phyloP scores from a whole-genome alignment of 495 filamentous ascomycete genomes.

The Pyronema domesticum region DNA sequence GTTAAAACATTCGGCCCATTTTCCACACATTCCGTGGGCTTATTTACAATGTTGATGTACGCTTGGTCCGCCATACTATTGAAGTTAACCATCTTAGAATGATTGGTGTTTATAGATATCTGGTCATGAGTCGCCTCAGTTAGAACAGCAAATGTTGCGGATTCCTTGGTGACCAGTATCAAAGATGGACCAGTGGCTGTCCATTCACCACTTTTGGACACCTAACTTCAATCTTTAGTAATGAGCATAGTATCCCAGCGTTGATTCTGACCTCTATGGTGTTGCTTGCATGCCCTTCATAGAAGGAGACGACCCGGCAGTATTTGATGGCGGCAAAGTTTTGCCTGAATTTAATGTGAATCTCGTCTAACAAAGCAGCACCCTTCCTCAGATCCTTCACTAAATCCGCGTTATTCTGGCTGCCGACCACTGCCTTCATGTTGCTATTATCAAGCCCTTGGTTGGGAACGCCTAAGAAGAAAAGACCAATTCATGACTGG shows the following conservation, averaged over 20 bases:
- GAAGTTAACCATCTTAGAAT: conserved; percentile 2
- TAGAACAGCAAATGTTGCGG: background rate
- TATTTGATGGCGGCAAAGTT: background rate
- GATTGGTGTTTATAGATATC: background rate
- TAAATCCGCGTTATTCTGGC: background rate
- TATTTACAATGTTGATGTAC: background rate
- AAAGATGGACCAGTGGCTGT: background rate
- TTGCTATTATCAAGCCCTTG: conserved; percentile 2
- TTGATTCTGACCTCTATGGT: background rate
- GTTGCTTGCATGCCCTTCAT: background rate
- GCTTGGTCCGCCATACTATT: background rate
- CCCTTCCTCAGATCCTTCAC: conserved; percentile 3
- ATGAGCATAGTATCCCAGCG: background rate
- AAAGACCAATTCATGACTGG: conserved; percentile 4
- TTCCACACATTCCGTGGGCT: background rate
- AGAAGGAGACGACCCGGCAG: background rate
- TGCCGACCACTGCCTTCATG: conserved; percentile 2
- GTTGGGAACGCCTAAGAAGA: conserved; percentile 11
- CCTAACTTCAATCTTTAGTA: background rate
- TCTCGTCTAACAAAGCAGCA: conserved; percentile 2
- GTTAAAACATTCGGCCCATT: background rate
- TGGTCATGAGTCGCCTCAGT: background rate
- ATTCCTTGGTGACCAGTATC: background rate
- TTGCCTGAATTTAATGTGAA: background rate
- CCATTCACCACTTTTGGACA: background rate